phyloP scores from a whole-genome alignment of 345 rosid genomes.

The Brassica juncea region DNA sequence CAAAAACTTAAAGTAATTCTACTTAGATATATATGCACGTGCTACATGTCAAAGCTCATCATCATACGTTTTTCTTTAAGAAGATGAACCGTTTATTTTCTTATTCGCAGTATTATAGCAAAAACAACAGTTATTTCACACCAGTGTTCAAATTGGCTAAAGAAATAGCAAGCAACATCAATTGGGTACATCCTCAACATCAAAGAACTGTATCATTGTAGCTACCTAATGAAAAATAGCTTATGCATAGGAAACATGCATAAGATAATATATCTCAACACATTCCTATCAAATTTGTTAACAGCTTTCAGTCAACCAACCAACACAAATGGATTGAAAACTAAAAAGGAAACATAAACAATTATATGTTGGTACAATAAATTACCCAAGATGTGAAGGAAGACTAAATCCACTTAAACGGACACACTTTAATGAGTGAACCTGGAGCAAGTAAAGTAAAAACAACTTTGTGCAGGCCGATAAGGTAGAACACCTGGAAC shows the following conservation, averaged over 20 bases:
- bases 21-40: too few species aligned
- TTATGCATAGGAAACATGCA: neutral
- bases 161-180: conserved; percentile 67
- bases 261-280: neutral
- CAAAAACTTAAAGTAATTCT: too few species aligned
- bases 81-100: too few species aligned
- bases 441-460: conserved; percentile 46
- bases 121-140: conserved; percentile 50
- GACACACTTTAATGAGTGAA: conserved; percentile 72
- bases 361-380: conserved; percentile 4
- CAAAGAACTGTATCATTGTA: conserved; percentile 35
- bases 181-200: conserved; percentile 62
- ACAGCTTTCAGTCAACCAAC: neutral
- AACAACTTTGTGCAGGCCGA: neutral
- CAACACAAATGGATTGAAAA: neutral
- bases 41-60: too few species aligned
- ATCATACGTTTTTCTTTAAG: too few species aligned
- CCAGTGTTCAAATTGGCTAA: conserved; percentile 43
- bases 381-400: conserved; percentile 87
- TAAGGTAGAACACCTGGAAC: neutral
- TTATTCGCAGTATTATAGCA: conserved; percentile 16
- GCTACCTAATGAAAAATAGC: neutral
- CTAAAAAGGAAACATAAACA: neutral
- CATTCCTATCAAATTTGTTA: neutral
- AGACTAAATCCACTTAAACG: conserved; percentile 82